A percentile compares a stretch with the other conserved stretches of the same genome.
Conservation (phyloP, 2,329 filamentous ascomycete species). For the Pestalotiopsis sp. region DNA sequence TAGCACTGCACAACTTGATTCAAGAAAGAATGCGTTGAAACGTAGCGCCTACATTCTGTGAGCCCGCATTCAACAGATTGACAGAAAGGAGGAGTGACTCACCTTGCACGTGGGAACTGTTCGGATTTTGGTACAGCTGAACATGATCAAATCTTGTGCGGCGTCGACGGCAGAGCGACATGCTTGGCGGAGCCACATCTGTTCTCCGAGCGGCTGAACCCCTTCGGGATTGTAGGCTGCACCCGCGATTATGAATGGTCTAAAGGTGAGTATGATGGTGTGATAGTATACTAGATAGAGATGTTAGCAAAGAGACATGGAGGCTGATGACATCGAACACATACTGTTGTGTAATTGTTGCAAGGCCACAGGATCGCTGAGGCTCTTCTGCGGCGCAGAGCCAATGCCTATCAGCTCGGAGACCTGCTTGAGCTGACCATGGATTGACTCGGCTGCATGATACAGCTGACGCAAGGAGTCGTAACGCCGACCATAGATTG, state of each 20-base stretch:
- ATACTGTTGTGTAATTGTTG: conserved; percentile 20
- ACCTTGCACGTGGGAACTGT: conserved; percentile 16
- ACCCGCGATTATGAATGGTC: conserved; percentile 28
- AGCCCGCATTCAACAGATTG: too few relatives aligned
- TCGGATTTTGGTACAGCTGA: conserved; percentile 17
- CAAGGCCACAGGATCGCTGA: conserved; percentile 13
- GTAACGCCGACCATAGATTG: conserved; percentile 27
- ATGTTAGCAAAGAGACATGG: background rate
- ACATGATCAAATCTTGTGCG: conserved; percentile 31
- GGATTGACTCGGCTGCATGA: conserved; percentile 23
- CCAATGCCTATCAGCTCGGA: conserved; percentile 21
- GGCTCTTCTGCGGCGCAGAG: conserved; percentile 9
- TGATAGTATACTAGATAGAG: conserved; percentile 21
- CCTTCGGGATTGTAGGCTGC: conserved; percentile 15
- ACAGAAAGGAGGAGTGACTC: background rate
- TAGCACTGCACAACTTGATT: conserved; percentile 29
- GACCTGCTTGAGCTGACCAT: conserved; percentile 23
- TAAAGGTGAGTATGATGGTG: conserved; percentile 23
- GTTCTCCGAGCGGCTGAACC: conserved; percentile 10
- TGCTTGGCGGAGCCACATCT: conserved; percentile 32
- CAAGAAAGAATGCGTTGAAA: conserved; percentile 31
- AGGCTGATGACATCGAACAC: background rate
- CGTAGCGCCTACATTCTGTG: conserved; percentile 4
- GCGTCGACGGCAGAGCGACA: conserved; percentile 30
- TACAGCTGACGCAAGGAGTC: conserved; percentile 29